Percentiles rank a stretch among this genome's conserved stretches.
phyloP scores from a whole-genome alignment of 805 yeast species.

The Pichia cabralensis region DNA sequence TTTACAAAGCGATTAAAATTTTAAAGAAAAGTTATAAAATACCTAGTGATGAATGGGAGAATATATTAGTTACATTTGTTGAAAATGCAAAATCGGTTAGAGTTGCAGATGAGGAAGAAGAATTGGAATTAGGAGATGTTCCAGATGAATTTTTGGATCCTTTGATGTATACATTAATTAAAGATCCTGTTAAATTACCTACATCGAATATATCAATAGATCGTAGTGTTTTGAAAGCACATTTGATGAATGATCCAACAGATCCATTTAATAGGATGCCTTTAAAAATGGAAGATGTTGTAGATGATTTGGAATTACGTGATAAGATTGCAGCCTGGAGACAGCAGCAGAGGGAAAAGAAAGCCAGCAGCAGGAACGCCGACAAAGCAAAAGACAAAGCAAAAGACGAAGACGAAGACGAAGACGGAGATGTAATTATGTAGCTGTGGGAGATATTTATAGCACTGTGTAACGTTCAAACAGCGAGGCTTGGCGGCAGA shows the following conservation, averaged over 20 bases:
- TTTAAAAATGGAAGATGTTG: constrained; percentile 76
- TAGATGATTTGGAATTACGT: constrained; percentile 65
- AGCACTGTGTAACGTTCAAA: no score
- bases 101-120: constrained; percentile 66
- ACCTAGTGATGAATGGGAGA: constrained; percentile 37
- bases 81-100: constrained; percentile 53
- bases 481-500: no score
- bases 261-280: constrained; percentile 97
- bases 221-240: constrained; percentile 85
- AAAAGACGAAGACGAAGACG: constrained; percentile 20
- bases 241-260: constrained; percentile 85
- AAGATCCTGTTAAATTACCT: constrained; percentile 92
- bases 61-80: constrained; percentile 45
- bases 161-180: constrained; percentile 90
- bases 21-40: constrained; percentile 47
- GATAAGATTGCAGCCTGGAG: constrained; percentile 51
- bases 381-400: no score
- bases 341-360: no score
- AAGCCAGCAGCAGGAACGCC: no score
- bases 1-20: constrained; percentile 62
- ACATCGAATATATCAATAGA: constrained; percentile 79
- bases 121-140: constrained; percentile 78
- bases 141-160: constrained; percentile 98
- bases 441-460: no score
- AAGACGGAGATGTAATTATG: no score